phyloP scores from a whole-genome alignment of 2,329 filamentous ascomycete genomes.

The Fusarium chlamydosporum region DNA sequence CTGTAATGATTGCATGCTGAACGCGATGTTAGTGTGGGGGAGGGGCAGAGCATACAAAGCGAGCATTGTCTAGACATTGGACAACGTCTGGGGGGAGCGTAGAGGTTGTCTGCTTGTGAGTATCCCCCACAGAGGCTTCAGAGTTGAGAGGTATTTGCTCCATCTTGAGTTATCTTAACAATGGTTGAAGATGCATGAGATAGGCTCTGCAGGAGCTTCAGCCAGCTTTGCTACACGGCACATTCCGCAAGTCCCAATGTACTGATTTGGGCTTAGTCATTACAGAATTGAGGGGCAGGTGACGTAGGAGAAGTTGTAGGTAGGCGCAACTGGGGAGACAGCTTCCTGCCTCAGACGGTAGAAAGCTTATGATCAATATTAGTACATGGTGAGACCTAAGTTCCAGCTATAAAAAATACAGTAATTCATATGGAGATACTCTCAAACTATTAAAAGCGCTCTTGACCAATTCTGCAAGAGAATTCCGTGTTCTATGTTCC shows the following conservation, averaged over 20 bases:
- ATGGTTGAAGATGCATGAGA: conserved; percentile 33
- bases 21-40: conserved; percentile 36
- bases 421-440: not conserved
- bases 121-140: conserved; percentile 80
- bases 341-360: not conserved
- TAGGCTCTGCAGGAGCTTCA: conserved; percentile 31
- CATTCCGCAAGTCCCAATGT: conserved; percentile 39
- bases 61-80: conserved; percentile 91
- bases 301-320: conserved; percentile 48
- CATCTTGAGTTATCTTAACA: conserved; percentile 55
- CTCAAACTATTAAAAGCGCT: not conserved
- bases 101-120: conserved; percentile 76
- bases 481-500: not conserved
- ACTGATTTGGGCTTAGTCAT: conserved; percentile 35
- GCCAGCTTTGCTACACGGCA: conserved; percentile 24
- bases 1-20: conserved; percentile 12
- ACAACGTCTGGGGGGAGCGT: conserved; percentile 87
- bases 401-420: no score
- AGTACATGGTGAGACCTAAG: no score
- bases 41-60: conserved; percentile 77
- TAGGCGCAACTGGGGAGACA: not conserved
- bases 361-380: not conserved
- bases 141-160: conserved; percentile 80
- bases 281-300: not conserved
- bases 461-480: not conserved